Base-by-base conservation (phyloP, 805 yeast genomes). In the Hanseniaspora occidentalis region DNA sequence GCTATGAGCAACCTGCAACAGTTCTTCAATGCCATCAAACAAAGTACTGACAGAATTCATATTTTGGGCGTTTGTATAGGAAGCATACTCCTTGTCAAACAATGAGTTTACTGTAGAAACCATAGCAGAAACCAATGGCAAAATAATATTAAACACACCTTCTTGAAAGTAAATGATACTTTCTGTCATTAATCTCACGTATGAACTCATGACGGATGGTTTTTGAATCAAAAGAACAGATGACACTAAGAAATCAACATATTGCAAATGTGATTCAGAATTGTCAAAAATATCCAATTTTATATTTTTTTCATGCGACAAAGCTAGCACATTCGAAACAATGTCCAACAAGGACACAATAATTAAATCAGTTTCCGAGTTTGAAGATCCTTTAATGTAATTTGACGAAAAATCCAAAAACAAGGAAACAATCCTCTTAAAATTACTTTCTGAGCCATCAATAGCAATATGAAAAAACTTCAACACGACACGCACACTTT, bases 11-110 rank as follows among this genome's bases (percentile, higher is more conserved):
- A 70, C 50, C 2, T 70, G 66, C 27, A 85, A 53, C 9, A 85
- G 57, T 39, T 77, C 80, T 50, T 84, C 88, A 19, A 84, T 52
- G 0, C 89, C 88, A 11, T 69, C 59, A 36, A 70, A 59, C 37
- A 68, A 56, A 36, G 69, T 53, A 38, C 73, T 52, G 45, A 74
- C 57, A 25, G 75, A 58, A 43, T 70, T 60, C 52, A 66, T 59
- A 56, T 65, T 52, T 9, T 71, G 75, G 5, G 71, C 66, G 6
- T 52, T 54, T 8, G 31, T 44, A 24, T 47, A 43, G 27, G n/a
- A 26, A 36, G 31, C 27, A 18, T 33, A 29, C 42, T 50, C 50
- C 35, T 45, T 40, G 37, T 37, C 31, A 38, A 50, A 50, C 26
- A 51, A 40, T 31, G 41, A 39, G 31, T 41, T 49, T n/a, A 57